Evolutionary conservation across 768 basidiomycete species (phyloP), one percentile per base, ranked within the genome.

Genomic region (Amanita molliuscula): DNA sequence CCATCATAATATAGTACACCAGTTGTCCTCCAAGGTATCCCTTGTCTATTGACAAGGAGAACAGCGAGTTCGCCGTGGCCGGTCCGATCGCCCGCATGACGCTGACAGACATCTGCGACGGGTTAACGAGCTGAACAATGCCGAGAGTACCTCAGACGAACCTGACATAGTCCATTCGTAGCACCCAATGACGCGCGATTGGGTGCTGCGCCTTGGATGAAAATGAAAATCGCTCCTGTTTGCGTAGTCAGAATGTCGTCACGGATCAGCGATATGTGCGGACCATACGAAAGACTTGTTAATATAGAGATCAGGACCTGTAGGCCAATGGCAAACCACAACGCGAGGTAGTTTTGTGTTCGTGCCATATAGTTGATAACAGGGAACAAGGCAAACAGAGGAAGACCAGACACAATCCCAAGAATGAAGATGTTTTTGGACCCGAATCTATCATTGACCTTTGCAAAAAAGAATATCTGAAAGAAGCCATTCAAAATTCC

Each of bases 161-260:
- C 65, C 60, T 78, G 76, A n/a, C 72, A 68, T 3, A 79, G 62
- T 1, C 85, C 85, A 55, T 87, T 87, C n/a, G 81, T 83, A 4
- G 82, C 76, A 8, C 85, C 85, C 6, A 87, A 70, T 8, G 81
- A 77, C 7, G 77, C 75, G 28, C 73, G 72, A 47, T 83, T 83
- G 4, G 86, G 84, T 0, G 85, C 68, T 13, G 84, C 71, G 3
- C 76, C 77, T 9, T 76, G 70, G 51, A 88, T 80, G 54, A 78
- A 83, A 44, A 88, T 83, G 63, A 84, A 85, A 25, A 85, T 64
- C 40, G 82, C 78, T 18, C 84, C 84, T 85, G 47, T 13, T 36
- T 40, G n/a, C 34, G 18, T n/a, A 18, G 43, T 23, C 29, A 47
- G 41, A 11, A 15, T 21, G 21, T n/a, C 36, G 31, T 41, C 18